Evolutionary conservation across 352 stramenopile genomes (phyloP).

Genomic region (Pythium insidiosum): DNA sequence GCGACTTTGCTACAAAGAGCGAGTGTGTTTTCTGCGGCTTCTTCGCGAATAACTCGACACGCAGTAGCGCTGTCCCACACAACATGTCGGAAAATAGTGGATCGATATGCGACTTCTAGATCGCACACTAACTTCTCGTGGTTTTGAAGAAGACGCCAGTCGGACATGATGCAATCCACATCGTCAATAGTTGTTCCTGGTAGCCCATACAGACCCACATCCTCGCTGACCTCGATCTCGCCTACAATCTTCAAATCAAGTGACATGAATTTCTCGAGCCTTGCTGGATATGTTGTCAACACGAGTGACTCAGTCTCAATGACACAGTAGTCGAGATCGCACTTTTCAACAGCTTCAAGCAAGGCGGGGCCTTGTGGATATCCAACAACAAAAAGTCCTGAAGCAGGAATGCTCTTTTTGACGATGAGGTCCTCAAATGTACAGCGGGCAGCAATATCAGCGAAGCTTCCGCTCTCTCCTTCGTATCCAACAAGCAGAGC

Average conservation of each 20-base stretch:
- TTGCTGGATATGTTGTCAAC: background rate
- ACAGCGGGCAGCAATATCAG: background rate
- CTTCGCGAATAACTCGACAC: constrained; percentile 1
- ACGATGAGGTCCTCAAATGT: background rate
- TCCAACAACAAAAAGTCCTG: no score
- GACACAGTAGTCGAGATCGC: background rate
- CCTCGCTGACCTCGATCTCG: background rate
- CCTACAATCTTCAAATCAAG: background rate
- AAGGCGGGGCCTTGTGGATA: background rate
- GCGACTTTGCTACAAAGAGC: background rate
- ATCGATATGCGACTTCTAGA: background rate
- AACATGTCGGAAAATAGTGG: constrained; percentile 2
- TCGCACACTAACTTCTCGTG: constrained; percentile 1
- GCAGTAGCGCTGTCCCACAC: constrained; percentile 4
- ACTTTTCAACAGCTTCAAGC: background rate
- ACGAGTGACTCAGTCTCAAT: background rate
- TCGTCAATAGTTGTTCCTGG: background rate
- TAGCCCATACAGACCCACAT: background rate
- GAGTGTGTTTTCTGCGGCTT: constrained; percentile 3
- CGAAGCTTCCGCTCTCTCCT: background rate
- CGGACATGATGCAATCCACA: constrained; percentile 7
- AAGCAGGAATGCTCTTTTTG: no score
- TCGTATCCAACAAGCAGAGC: background rate
- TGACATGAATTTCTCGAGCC: background rate
- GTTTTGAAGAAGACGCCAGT: constrained; percentile 1